These are phyloP conservation scores for Boletus tomentosulus DNA, from an alignment of 768 basidiomycete species.

Conservation along the genomic window DNA sequence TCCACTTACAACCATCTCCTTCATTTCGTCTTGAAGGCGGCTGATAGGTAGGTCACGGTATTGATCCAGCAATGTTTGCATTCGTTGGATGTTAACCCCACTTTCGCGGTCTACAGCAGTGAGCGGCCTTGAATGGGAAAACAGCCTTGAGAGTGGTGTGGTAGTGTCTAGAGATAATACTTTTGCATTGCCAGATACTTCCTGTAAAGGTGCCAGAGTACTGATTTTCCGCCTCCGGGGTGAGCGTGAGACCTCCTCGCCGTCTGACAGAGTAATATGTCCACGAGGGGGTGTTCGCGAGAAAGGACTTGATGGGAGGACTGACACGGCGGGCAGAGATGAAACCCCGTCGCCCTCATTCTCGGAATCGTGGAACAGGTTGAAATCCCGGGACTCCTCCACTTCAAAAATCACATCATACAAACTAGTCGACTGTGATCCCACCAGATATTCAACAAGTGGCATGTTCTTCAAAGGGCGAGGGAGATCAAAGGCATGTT, in stretches of 20 bases:
- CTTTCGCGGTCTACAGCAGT: slow-evolving; percentile 24
- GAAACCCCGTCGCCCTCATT: slow-evolving; percentile 31
- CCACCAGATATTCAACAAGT: slow-evolving; percentile 71
- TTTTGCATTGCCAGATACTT: slow-evolving; percentile 27
- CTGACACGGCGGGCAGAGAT: slow-evolving; percentile 11
- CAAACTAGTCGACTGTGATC: slow-evolving; percentile 59
- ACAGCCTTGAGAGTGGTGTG: slow-evolving; percentile 28
- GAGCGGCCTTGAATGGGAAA: slow-evolving; percentile 18
- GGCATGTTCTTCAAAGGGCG: slow-evolving; percentile 71
- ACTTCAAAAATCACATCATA: slow-evolving; percentile 80
- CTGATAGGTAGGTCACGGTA: slow-evolving; percentile 61
- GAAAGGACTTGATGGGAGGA: slow-evolving; percentile 6
- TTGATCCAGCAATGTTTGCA: slow-evolving; percentile 63
- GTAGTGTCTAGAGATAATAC: slow-evolving; percentile 27
- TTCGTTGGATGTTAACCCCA: slow-evolving; percentile 45
- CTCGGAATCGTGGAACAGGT: slow-evolving; percentile 49
- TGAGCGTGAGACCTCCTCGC: slow-evolving; percentile 6
- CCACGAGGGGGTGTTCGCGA: slow-evolving; percentile 7
- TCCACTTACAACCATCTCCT: slow-evolving; percentile 64
- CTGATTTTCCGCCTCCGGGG: slow-evolving; percentile 26
- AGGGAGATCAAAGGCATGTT: slow-evolving; percentile 61
- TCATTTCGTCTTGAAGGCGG: slow-evolving; percentile 74
- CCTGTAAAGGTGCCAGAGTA: slow-evolving; percentile 23
- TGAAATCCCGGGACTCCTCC: slow-evolving; percentile 45
- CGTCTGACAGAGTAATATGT: slow-evolving; percentile 4